These are phyloP conservation scores for Thermomyces lanuginosus DNA, from an alignment of 2,329 filamentous ascomycete species.

Conservation along the genomic window DNA sequence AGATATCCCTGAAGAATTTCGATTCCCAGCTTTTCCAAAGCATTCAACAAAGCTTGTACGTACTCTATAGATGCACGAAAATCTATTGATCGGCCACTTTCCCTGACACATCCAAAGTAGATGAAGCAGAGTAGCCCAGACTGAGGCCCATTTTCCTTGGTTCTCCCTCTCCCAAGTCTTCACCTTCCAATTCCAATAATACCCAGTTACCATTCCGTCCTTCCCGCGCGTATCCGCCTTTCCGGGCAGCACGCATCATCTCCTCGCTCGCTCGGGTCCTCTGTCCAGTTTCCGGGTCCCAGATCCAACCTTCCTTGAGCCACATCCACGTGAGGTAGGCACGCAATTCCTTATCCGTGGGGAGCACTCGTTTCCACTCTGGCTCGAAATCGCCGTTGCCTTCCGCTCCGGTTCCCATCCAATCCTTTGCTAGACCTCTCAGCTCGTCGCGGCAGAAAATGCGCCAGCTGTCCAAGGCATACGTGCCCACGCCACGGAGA, in stretches of 20 bases:
- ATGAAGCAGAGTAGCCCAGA: no score
- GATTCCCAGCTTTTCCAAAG: no score
- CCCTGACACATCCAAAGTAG: no score
- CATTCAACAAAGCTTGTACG: no score
- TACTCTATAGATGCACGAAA: no score
- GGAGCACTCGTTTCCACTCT: constrained; percentile 79
- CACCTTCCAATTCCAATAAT: no score
- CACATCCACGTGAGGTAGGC: constrained; percentile 84
- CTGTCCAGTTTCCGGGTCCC: constrained; percentile 55
- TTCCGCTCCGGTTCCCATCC: constrained; percentile 41
- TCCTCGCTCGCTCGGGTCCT: constrained; percentile 24
- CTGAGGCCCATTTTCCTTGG: no score
- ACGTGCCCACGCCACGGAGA: constrained; percentile 58
- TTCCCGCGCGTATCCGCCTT: constrained; percentile 28
- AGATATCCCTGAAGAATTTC: no score
- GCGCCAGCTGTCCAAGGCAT: constrained; percentile 78
- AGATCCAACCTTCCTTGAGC: constrained; percentile 70
- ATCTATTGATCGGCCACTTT: no score
- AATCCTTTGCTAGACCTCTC: constrained; percentile 47
- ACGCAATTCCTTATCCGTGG: constrained; percentile 73
- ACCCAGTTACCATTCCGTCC: constrained; percentile 23
- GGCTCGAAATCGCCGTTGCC: constrained; percentile 46
- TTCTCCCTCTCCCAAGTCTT: no score
- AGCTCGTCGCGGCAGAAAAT: constrained; percentile 79
- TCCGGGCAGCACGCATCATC: constrained; percentile 21